A percentile compares a stretch with the other conserved stretches of the same genome.
phyloP scores from a whole-genome alignment of 2,329 filamentous ascomycete species.

The Pseudocercospora musae region DNA sequence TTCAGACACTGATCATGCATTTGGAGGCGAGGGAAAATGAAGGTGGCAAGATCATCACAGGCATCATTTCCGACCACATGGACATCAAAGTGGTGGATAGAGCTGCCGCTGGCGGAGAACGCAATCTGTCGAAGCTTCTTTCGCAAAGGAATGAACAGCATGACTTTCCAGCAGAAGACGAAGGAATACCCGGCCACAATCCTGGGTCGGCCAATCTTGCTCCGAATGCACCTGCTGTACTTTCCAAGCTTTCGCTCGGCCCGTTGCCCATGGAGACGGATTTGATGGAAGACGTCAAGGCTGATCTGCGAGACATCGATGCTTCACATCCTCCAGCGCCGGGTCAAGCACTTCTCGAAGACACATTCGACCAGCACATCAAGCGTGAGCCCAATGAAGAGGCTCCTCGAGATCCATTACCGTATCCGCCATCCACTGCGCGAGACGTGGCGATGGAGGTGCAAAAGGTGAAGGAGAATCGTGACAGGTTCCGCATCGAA shows the following conservation, averaged over 20 bases:
- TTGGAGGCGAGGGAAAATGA: slow-evolving; percentile 81
- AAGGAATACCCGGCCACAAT: slow-evolving; percentile 66
- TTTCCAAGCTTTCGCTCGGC: slow-evolving; percentile 69
- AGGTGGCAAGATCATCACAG: slow-evolving; percentile 73
- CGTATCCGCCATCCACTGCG: slow-evolving; percentile 81
- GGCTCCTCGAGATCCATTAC: slow-evolving; percentile 71
- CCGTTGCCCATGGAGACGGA: slow-evolving; percentile 80
- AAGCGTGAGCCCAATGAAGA: slow-evolving; percentile 90
- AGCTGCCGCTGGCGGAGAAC: slow-evolving; percentile 51
- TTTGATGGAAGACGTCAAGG: slow-evolving; percentile 78
- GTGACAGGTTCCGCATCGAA: slow-evolving; percentile 87
- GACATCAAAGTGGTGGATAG: slow-evolving; percentile 60
- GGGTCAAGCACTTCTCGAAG: slow-evolving; percentile 71
- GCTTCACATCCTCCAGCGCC: slow-evolving; percentile 66
- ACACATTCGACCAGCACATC: slow-evolving; percentile 79
- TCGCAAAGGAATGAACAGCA: slow-evolving; percentile 53
- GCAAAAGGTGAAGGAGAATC: slow-evolving; percentile 86
- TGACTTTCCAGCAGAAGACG: slow-evolving; percentile 62
- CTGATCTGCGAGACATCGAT: slow-evolving; percentile 83
- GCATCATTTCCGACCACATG: slow-evolving; percentile 63
- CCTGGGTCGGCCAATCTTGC: slow-evolving; percentile 61
- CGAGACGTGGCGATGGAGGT: slow-evolving; percentile 93
- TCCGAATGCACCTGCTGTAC: slow-evolving; percentile 56
- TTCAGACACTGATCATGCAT: slow-evolving; percentile 79
- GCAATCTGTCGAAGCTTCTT: slow-evolving; percentile 60